These are phyloP conservation scores for Globisporangium nodosum DNA, from an alignment of 352 stramenopile genomes.

Conservation along the genomic window DNA sequence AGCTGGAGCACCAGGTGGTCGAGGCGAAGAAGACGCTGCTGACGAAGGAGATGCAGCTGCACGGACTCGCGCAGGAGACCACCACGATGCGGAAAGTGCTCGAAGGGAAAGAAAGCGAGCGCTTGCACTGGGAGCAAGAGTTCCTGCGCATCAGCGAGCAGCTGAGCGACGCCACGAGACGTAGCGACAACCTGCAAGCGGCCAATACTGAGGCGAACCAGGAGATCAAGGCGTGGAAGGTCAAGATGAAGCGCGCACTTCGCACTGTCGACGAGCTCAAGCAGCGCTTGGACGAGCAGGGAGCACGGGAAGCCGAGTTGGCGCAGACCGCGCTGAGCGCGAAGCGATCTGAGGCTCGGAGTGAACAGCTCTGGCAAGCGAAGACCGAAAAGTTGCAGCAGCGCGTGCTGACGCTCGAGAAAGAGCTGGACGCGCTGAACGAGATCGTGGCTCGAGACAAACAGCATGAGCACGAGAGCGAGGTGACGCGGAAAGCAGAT, in stretches of 20 bases:
- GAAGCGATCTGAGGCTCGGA: conserved; percentile 19
- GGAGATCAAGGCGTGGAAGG: conserved; percentile 36
- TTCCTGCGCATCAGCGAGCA: conserved; percentile 27
- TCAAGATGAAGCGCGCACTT: conserved; percentile 30
- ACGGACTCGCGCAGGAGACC: conserved; percentile 37
- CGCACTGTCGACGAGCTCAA: conserved; percentile 30
- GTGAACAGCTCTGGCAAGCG: conserved; percentile 23
- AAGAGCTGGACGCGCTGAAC: conserved; percentile 14
- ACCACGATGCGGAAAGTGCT: conserved; percentile 23
- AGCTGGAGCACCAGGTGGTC: conserved; percentile 27
- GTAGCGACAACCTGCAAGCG: conserved; percentile 8
- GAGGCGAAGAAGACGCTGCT: conserved; percentile 50
- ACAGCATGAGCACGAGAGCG: conserved; percentile 13
- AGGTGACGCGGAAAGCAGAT: conserved; percentile 17
- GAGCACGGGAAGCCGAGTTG: conserved; percentile 10
- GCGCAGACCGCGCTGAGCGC: conserved; percentile 14
- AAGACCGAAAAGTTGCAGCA: conserved; percentile 27
- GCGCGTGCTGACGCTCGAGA: conserved; percentile 17
- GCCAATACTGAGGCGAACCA: conserved; percentile 19
- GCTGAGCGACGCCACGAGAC: conserved; percentile 15
- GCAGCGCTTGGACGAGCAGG: conserved; percentile 14
- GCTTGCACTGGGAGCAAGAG: conserved; percentile 47
- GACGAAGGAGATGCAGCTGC: conserved; percentile 54
- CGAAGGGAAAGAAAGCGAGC: conserved; percentile 32
- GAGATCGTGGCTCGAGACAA: conserved; percentile 17